Percentiles rank a stretch among this genome's conserved stretches.
Evolutionary conservation across 208 protist species (phyloP).

Genomic region (Leishmania lainsoni): DNA sequence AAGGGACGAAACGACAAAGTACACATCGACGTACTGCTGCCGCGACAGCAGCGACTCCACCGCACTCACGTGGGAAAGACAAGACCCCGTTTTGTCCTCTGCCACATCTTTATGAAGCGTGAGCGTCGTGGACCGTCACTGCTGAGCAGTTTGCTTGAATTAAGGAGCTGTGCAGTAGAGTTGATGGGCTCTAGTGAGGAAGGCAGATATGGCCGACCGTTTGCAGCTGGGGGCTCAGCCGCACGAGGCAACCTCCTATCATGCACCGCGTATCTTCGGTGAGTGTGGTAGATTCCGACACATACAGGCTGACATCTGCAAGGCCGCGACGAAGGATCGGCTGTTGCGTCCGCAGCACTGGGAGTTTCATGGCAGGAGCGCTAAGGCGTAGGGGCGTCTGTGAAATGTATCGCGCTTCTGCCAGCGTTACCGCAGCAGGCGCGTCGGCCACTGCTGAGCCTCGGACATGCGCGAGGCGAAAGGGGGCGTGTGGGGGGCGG

Average conservation of each 20-base stretch:
- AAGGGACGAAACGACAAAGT: constrained; percentile 23
- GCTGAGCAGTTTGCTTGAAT: background rate
- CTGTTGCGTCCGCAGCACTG: background rate
- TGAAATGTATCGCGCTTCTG: background rate
- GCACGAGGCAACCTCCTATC: background rate
- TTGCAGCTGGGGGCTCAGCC: background rate
- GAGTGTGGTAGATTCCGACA: background rate
- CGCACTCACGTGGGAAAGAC: background rate
- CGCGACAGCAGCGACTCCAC: constrained; percentile 8
- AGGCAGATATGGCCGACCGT: background rate
- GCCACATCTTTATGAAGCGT: background rate
- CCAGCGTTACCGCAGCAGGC: background rate
- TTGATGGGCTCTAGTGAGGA: background rate
- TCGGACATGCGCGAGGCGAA: background rate
- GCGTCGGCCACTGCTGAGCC: too few species aligned
- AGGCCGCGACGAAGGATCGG: background rate
- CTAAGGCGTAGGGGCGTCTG: background rate
- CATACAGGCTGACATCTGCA: background rate
- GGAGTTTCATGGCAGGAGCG: background rate
- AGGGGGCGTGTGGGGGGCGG: background rate
- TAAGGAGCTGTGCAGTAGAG: background rate
- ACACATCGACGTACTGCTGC: constrained; percentile 38
- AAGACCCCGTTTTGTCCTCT: background rate
- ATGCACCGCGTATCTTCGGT: background rate
- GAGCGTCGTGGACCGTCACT: background rate